Evolutionary conservation across 2,329 filamentous ascomycete species (phyloP).

Genomic region (Colletotrichum eremochloae): DNA sequence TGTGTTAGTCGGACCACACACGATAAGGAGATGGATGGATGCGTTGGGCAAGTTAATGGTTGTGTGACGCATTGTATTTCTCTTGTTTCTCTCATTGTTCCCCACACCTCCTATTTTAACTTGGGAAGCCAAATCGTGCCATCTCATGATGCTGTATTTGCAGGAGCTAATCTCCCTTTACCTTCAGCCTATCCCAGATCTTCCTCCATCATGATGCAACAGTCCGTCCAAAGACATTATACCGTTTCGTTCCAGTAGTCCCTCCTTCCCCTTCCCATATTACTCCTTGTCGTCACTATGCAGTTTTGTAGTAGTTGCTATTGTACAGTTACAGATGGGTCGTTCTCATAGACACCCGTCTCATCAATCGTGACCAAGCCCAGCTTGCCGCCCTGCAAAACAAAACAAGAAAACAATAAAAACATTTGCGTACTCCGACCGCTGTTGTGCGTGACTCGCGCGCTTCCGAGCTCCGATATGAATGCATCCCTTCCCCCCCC

Average conservation of each 20-base stretch:
- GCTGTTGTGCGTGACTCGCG: conserved; percentile 37
- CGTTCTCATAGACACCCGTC: background rate
- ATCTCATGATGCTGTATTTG: conserved; percentile 21
- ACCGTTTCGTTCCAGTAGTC: background rate
- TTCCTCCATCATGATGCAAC: conserved; percentile 14
- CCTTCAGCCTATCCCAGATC: background rate
- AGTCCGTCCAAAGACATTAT: conserved; percentile 3
- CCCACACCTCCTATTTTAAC: background rate
- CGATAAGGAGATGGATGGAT: background rate
- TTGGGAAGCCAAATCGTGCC: background rate
- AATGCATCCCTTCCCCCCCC: conserved; percentile 7
- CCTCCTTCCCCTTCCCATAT: background rate
- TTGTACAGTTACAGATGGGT: conserved; percentile 40
- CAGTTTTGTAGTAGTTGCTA: conserved; percentile 32
- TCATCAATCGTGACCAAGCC: conserved; percentile 40
- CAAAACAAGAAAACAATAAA: conserved; percentile 13
- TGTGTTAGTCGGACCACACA: background rate
- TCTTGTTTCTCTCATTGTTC: background rate
- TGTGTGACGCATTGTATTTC: background rate
- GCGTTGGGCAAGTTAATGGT: background rate
- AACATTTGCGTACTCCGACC: conserved; percentile 22
- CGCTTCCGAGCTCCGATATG: conserved; percentile 2
- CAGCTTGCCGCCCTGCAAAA: conserved; percentile 31
- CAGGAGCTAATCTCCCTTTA: background rate
- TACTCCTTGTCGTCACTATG: conserved; percentile 35